Evolutionary conservation across 2,329 filamentous ascomycete genomes (phyloP).

Genomic region (Colletotrichum tanaceti): DNA sequence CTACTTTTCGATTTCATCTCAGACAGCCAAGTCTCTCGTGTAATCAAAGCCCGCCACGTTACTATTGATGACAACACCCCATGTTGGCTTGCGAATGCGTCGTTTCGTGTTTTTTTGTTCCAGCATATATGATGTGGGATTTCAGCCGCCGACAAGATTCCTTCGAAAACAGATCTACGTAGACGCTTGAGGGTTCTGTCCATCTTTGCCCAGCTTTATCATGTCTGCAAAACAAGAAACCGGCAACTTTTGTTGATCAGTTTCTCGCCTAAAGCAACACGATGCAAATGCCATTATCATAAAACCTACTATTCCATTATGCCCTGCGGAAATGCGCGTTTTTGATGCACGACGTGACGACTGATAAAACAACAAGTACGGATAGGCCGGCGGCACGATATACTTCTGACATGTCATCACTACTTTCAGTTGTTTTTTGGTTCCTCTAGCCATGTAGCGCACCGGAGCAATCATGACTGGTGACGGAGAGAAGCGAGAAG

Average conservation of each 20-base stretch:
- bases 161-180: too few relatives aligned
- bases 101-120: background rate
- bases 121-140: background rate
- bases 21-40: conserved; percentile 4
- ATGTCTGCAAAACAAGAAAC: too few relatives aligned
- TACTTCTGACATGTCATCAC: too few relatives aligned
- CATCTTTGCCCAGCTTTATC: background rate
- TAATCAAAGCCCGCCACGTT: background rate
- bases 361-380: background rate
- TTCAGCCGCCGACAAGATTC: background rate
- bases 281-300: background rate
- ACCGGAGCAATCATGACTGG: too few relatives aligned
- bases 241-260: background rate
- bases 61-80: background rate
- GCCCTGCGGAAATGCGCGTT: background rate
- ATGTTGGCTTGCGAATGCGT: background rate
- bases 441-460: too few relatives aligned
- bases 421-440: too few relatives aligned
- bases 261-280: background rate
- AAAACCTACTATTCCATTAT: background rate
- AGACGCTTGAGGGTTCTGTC: too few relatives aligned
- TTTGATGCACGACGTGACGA: too few relatives aligned
- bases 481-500: too few relatives aligned
- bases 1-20: conserved; percentile 8
- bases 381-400: too few relatives aligned